Percentiles rank a stretch among this genome's conserved stretches.
Conservation (phyloP, 495 filamentous ascomycete species). For the Talaromyces nanjingensis region DNA sequence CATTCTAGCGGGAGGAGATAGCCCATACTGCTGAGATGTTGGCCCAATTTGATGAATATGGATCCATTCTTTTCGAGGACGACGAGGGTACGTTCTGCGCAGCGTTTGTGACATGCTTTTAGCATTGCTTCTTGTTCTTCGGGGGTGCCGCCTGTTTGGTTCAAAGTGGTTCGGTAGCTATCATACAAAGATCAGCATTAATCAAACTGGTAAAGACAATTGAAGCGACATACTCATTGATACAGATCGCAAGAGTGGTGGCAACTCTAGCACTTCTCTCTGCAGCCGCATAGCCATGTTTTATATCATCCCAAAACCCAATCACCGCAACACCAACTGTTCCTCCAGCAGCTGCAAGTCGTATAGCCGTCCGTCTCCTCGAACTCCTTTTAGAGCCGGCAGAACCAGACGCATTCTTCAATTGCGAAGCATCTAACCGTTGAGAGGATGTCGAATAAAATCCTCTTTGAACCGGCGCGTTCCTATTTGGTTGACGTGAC, state of each 20-base stretch:
- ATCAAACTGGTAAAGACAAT: background rate
- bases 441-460: background rate
- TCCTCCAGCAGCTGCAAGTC: constrained; percentile 46
- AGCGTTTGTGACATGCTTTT: constrained; percentile 84
- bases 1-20: constrained; percentile 92
- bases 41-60: constrained; percentile 96
- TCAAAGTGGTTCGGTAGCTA: constrained; percentile 80
- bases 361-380: constrained; percentile 24
- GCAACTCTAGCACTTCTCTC: constrained; percentile 78
- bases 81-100: constrained; percentile 76
- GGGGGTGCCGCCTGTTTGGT: constrained; percentile 48
- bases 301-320: constrained; percentile 63
- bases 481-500: background rate
- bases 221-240: constrained; percentile 70
- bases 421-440: background rate
- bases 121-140: constrained; percentile 61
- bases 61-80: constrained; percentile 93
- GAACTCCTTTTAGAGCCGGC: background rate
- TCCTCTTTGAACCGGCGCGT: background rate
- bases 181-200: constrained; percentile 11
- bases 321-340: constrained; percentile 50
- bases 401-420: background rate
- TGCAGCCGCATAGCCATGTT: constrained; percentile 64
- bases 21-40: constrained; percentile 94
- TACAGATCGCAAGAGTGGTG: constrained; percentile 65